phyloP scores from a whole-genome alignment of 257 asterid genomes.

The Capsicum baccatum region DNA sequence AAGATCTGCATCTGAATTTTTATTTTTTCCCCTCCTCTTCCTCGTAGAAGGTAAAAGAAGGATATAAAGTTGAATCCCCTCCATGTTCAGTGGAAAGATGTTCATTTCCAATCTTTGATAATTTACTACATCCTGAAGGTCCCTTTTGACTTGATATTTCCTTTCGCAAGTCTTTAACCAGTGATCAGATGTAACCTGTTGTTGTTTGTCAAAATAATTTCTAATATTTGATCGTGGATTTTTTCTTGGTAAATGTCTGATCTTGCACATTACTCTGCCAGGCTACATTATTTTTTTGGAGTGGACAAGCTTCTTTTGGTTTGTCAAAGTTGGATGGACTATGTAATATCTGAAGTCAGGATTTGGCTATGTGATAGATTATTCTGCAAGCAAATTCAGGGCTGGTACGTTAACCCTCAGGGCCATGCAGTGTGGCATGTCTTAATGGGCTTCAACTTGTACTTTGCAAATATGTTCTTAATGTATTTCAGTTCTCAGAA shows the following conservation, averaged over 20 bases:
- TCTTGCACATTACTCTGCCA: conserved; percentile 40
- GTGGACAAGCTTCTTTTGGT: conserved; percentile 68
- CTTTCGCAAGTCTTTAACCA: neutral
- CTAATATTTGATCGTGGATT: neutral
- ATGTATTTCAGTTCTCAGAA: conserved; percentile 97
- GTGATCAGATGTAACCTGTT: neutral
- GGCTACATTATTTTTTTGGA: conserved; percentile 86
- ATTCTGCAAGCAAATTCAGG: conserved; percentile 59
- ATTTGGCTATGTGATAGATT: conserved; percentile 70
- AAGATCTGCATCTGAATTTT: neutral
- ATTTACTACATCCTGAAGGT: neutral
- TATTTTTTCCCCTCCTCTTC: neutral
- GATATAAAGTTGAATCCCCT: neutral
- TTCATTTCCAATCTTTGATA: neutral
- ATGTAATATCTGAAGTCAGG: conserved; percentile 52
- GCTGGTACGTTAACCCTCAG: conserved; percentile 74
- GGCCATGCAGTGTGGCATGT: conserved; percentile 98
- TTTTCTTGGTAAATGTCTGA: neutral
- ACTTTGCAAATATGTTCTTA: conserved; percentile 79
- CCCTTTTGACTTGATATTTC: conserved; percentile 7
- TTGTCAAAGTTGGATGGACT: conserved; percentile 68
- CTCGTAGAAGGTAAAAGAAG: neutral
- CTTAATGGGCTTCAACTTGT: conserved; percentile 87
- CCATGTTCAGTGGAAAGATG: neutral
- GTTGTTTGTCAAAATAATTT: conserved; percentile 8